Base-by-base conservation (phyloP, 306 rosid species). In the Corylus avellana region DNA sequence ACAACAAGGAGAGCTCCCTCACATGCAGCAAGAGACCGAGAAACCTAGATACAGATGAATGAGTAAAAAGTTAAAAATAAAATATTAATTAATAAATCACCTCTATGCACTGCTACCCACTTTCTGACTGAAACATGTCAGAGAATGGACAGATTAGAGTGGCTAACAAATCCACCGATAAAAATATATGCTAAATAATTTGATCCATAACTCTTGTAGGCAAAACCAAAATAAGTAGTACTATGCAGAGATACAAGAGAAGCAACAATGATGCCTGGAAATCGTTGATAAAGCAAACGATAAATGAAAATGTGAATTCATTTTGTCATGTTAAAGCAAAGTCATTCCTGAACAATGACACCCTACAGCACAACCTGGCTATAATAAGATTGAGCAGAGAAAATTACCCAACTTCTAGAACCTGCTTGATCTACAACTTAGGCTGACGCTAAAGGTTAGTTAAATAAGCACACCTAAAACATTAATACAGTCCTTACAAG, bases 1-100 rank as follows among this genome's bases (percentile, higher is more conserved):
- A 94, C 98, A 14, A 94, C 97, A 37, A 94, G 91, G 68, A 92
- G 94, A 47, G 97, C 98, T 50, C 98, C 98, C 83, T 94, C 98
- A 77, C 98, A 94, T 4, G 98, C 98, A 75, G 97, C 97, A 44
- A 94, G 90, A 42, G 98, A 94, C 67, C 98, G 85, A 73, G 98
- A 94, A 68, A 94, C 98, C 97, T 92, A 74, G 73, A 55, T 50
- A 79, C 57, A 63, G 67, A 81, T 76, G 80, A 82, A 78, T 55
- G 59, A 67, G 22, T 14, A 83, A 77, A 56, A 55, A 82, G 76
- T 20, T 62, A 57, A 77, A 12, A 1, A 10, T 49, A 59, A 25
- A 59, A 8, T 12, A 22, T 25, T 59, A 27, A 59, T 20, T 13
- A 53, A 53, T 53, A 53, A 53, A 53, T 25, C 32, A 25, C 29